Percentiles rank a stretch among this genome's conserved stretches.
phyloP scores from a whole-genome alignment of 257 asterid species.

The Solanum paucissectum region DNA sequence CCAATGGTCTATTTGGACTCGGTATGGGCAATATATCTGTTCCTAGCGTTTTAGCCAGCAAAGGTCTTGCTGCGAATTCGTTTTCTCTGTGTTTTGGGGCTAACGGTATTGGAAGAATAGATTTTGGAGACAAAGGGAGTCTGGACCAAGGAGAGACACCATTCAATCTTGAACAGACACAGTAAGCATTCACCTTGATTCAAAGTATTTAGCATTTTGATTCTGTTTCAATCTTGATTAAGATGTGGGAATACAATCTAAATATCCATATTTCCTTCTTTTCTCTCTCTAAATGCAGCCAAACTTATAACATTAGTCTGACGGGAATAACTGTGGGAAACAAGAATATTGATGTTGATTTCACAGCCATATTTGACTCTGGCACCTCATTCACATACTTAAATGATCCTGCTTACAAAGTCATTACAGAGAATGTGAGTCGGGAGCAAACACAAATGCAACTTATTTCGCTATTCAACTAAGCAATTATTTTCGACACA shows the following conservation, averaged over 20 bases:
- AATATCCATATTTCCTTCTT: not conserved
- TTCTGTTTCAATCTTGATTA: not conserved
- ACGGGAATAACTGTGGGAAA: constrained; percentile 53
- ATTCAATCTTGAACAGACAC: constrained; percentile 41
- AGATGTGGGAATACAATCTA: not conserved
- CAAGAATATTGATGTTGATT: constrained; percentile 37
- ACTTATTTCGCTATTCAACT: not conserved
- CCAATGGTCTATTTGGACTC: constrained; percentile 90
- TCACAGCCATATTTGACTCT: constrained; percentile 71
- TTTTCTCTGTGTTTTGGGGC: constrained; percentile 93
- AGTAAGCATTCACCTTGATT: constrained; percentile 35
- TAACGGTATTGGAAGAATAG: constrained; percentile 77
- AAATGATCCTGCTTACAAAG: constrained; percentile 67
- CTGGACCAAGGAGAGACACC: constrained; percentile 57
- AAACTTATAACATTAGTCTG: constrained; percentile 62
- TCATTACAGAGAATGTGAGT: constrained; percentile 52
- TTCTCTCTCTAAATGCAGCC: constrained; percentile 29
- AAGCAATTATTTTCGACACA: not conserved
- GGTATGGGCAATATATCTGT: constrained; percentile 66
- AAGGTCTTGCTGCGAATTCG: constrained; percentile 75
- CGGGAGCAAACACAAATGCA: not conserved
- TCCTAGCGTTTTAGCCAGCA: constrained; percentile 70
- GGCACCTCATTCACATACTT: constrained; percentile 91
- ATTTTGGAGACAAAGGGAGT: constrained; percentile 83
- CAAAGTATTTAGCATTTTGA: not conserved